Evolutionary conservation across 164 flowering plant genomes (phyloP), one percentile per base, ranked within the genome.

Genomic region (Sedum album): DNA sequence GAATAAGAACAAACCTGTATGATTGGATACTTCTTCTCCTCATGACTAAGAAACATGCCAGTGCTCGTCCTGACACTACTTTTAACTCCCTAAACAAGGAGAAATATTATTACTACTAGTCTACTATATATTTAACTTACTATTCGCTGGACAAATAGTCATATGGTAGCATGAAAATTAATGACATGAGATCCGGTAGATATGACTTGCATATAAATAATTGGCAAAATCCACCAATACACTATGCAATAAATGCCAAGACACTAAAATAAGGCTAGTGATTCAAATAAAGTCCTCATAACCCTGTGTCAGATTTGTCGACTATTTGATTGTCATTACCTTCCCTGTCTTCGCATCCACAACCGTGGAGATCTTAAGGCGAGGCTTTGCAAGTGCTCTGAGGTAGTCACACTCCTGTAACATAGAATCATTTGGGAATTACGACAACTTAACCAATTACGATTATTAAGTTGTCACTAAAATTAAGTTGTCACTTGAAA

Each of bases 351-450:
- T 85, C 30, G 81, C 13, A 79, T 93, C 98, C 73, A 93, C 98
- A 51, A 93, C 98, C 70, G 96, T 90, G 38, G 98, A 90, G 72
- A 79, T 44, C 60, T 85, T 79, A 69, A 93, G 94, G 39, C 89
- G 91, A 72, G 97, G 90, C 55, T 10, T 70, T 25, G 98, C 91
- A 66, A 88, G 63, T 61, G 83, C 86, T 79, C 78, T 84, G 25
- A 93, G 96, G 75, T 90, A 93, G 71, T 93, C 95, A 74, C 98
- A 93, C 82, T 93, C 98, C 98, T 93, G 86, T 65, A 79, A 72
- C 44, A 36, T 33, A 35, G 26, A 64, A 33, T 8, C 1, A 31
- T 17, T 55, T 23, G 8, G 60, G 60, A n/a, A n/a, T n/a, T n/a
- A n/a, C n/a, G n/a, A 13, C 60, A 25, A 55, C 60, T 35, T 35